Base-by-base conservation (phyloP, 345 rosid species). In the Laguncularia racemosa region DNA sequence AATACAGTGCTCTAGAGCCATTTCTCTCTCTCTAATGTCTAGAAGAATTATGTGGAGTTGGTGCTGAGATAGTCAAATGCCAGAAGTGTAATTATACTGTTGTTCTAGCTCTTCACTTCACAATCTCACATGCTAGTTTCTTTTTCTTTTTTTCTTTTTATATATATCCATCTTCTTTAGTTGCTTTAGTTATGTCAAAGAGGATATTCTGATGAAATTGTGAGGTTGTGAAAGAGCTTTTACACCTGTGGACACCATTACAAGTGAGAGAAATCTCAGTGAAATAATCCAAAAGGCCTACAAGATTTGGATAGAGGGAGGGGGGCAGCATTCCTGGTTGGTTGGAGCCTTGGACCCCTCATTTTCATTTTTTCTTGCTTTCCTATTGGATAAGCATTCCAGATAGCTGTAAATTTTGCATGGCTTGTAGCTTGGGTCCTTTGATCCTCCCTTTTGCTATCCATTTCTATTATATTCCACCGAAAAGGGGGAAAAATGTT, bases 1-100 rank as follows among this genome's bases (percentile, higher is more conserved):
- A 58, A 84, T 67, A 45, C 84, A 68, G 44, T 55, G 75, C 59
- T 78, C 71, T 70, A 74, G 49, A 46, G 82, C 89, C 82, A 81
- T 76, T 40, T 20, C 21, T 21, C 16, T 57, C 12, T 50, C 58
- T 59, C 16, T 58, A 23, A 5, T 14, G 47, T 59, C 17, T 10
- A 7, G 1, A 16, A 47, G 60, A 33, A 26, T 26, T 26, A 26
- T 26, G 28, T n/a, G n/a, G 28, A 26, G 28, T 26, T 26, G 28
- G 28, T 26, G 6, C 6, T 6, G 1, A 33, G 40, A 33, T 33
- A 33, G 40, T 33, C 6, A 8, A 33, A 33, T 6, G 40, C 40
- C 4, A 6, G 40, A 33, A 33, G 40, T 33, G 10, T 33, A 33
- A 16, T 46, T n/a, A 16, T 2, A 4, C 20, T n/a, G 60, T 18